A percentile compares a stretch with the other conserved stretches of the same genome.
These are phyloP conservation scores for Adiantum capillusveneris DNA, from an alignment of 75 land plant species.

Conservation along the genomic window DNA sequence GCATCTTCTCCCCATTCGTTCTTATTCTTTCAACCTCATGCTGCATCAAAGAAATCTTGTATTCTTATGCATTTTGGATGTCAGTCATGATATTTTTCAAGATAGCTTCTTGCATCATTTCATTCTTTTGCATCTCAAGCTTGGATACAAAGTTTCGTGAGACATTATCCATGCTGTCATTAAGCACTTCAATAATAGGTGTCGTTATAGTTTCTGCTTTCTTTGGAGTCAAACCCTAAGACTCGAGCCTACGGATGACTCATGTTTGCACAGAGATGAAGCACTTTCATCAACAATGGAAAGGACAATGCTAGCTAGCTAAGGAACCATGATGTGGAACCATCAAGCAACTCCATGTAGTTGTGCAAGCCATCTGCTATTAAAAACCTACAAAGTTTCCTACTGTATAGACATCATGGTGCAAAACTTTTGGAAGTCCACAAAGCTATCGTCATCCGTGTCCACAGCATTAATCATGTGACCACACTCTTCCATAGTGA, in stretches of 20 bases:
- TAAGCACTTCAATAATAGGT: slow-evolving; percentile 67
- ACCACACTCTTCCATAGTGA: slow-evolving; percentile 23
- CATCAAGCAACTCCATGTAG: too few relatives aligned
- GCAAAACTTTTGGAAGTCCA: too few relatives aligned
- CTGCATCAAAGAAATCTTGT: slow-evolving; percentile 72
- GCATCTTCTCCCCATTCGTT: slow-evolving; percentile 83
- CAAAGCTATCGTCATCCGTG: slow-evolving; percentile 17
- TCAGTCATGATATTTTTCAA: slow-evolving; percentile 51
- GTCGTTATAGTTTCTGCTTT: slow-evolving; percentile 89
- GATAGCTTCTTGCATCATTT: slow-evolving; percentile 56
- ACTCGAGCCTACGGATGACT: slow-evolving; percentile 67
- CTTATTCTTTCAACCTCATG: slow-evolving; percentile 79
- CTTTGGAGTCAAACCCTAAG: slow-evolving; percentile 67
- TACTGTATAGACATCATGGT: too few relatives aligned
- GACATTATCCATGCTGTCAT: slow-evolving; percentile 87
- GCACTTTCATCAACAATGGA: too few relatives aligned
- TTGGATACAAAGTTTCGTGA: slow-evolving; percentile 59
- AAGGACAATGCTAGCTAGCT: too few relatives aligned
- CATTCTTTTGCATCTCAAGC: slow-evolving; percentile 65
- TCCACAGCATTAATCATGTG: slow-evolving; percentile 28
- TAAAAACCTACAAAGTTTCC: too few relatives aligned
- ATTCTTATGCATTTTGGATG: slow-evolving; percentile 47
- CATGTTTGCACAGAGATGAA: too few relatives aligned
- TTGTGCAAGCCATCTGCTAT: too few relatives aligned
- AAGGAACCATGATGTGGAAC: too few relatives aligned